Evolutionary conservation across 768 basidiomycete genomes (phyloP).

Genomic region (Leccinum pellstonianum): DNA sequence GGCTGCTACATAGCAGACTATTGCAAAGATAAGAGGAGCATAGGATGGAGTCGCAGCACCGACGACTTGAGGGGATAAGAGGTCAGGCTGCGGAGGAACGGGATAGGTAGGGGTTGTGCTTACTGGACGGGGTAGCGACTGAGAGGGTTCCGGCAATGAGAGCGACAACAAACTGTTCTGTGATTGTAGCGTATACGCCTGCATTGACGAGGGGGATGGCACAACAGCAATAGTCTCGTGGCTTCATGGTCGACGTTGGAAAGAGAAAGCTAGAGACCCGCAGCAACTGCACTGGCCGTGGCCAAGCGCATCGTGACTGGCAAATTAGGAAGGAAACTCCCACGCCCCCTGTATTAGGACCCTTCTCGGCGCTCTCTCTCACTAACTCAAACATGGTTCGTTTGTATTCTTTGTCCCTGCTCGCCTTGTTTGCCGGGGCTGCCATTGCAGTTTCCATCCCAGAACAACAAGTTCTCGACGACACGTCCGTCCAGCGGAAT

Average conservation of each 20-base stretch:
- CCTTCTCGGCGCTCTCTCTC: constrained; percentile 22
- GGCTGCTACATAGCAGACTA: constrained; percentile 74
- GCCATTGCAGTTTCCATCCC: constrained; percentile 23
- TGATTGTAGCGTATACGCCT: constrained; percentile 80
- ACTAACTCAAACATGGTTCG: constrained; percentile 31
- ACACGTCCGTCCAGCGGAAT: constrained; percentile 32
- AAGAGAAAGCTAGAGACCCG: not conserved
- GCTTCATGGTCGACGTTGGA: constrained; percentile 48
- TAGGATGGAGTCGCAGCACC: constrained; percentile 82
- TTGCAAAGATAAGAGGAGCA: constrained; percentile 70
- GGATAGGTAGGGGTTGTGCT: constrained; percentile 37
- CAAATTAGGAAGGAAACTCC: constrained; percentile 13
- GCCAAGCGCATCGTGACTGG: too few relatives aligned
- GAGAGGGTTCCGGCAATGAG: constrained; percentile 70
- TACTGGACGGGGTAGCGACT: constrained; percentile 77
- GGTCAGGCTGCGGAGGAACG: constrained; percentile 8
- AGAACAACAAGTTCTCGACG: constrained; percentile 34
- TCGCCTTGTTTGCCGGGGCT: constrained; percentile 27
- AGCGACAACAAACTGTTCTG: constrained; percentile 71
- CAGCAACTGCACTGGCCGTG: not conserved
- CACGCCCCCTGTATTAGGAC: constrained; percentile 23
- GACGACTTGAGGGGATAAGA: constrained; percentile 55
- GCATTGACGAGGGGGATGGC: constrained; percentile 89
- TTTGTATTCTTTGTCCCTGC: constrained; percentile 25
- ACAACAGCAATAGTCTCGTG: constrained; percentile 89